Evolutionary conservation across 2,329 filamentous ascomycete species (phyloP), one percentile per base, ranked within the genome.

Genomic region (Alternaria infectoria): DNA sequence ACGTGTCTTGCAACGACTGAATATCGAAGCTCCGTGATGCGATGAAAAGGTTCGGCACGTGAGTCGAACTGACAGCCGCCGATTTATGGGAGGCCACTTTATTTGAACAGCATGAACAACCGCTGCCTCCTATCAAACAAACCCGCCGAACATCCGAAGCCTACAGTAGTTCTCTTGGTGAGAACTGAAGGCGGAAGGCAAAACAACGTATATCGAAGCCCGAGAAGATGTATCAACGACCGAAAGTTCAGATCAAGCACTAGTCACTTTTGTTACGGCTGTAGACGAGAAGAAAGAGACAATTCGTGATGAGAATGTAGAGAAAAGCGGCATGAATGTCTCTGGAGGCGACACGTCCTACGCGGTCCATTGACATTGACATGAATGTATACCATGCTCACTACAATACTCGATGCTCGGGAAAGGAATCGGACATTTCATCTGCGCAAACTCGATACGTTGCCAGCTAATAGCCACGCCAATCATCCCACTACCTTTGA

Each of bases 241-340:
- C 32, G 15, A 40, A 40, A 17, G 15, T 40, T 5, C 8, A 40
- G 15, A 40, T n/a, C 32, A 6, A 40, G 36, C 9, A 40, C n/a
- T 40, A 11, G 36, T 5, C 9, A 17, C 36, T 40, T 1, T 17
- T 17, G 15, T 40, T 17, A 10, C 4, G n/a, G 8, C 15, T 40
- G 8, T 3, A n/a, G 8, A 40, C 32, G 8, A n/a, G 32, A 10
- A n/a, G 8, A n/a, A 40, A n/a, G 32, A 40, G 32, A 40, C 4
- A 40, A 1, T 1, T 2, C 0, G 32, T n/a, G 15, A 36, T 36
- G 32, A 40, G 15, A 40, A 40, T 2, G 1, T 40, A 40, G 15
- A n/a, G 2, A 2, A 9, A n/a, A 4, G 4, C 9, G 15, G 1
- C 4, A 40, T n/a, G 7, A 10, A 40, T 2, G 15, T 5, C 15